These are phyloP conservation scores for Xylaria digitata DNA, from an alignment of 2,329 filamentous ascomycete genomes.

Conservation along the genomic window DNA sequence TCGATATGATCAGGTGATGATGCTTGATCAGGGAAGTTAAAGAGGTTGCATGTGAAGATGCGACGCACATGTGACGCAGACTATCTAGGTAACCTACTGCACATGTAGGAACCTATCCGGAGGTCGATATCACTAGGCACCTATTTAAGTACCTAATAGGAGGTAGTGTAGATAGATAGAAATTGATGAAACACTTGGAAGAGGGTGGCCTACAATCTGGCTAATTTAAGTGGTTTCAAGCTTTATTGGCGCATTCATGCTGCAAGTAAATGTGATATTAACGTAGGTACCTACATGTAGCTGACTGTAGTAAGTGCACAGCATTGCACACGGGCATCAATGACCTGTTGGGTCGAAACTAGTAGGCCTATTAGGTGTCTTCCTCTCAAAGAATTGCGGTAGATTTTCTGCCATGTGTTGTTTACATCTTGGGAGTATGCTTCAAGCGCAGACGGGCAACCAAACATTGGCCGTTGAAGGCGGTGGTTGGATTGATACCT, in stretches of 20 bases:
- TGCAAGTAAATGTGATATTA: not conserved
- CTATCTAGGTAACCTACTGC: not conserved
- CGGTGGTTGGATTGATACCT: slow-evolving; percentile 14
- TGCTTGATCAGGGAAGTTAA: slow-evolving; percentile 11
- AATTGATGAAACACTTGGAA: slow-evolving; percentile 30
- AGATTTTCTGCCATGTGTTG: slow-evolving; percentile 13
- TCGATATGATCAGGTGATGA: slow-evolving; percentile 6
- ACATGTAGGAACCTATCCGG: not conserved
- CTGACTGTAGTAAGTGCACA: not conserved
- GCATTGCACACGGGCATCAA: not conserved
- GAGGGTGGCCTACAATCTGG: slow-evolving; percentile 32
- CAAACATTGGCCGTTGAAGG: slow-evolving; percentile 11
- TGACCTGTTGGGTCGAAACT: not conserved
- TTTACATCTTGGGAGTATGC: slow-evolving; percentile 5
- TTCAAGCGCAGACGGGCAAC: not conserved
- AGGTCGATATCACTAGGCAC: too few relatives aligned
- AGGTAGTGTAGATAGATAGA: not conserved
- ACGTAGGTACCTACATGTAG: too few relatives aligned
- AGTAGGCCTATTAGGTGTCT: slow-evolving; percentile 1
- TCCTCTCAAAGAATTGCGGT: not conserved
- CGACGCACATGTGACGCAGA: slow-evolving; percentile 2
- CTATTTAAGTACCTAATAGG: not conserved
- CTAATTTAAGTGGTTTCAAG: slow-evolving; percentile 35
- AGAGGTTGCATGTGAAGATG: slow-evolving; percentile 31
- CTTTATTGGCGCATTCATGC: slow-evolving; percentile 22